A percentile compares a stretch with the other conserved stretches of the same genome.
phyloP scores from a whole-genome alignment of 78 protist species.

The Pirum gemmata region DNA sequence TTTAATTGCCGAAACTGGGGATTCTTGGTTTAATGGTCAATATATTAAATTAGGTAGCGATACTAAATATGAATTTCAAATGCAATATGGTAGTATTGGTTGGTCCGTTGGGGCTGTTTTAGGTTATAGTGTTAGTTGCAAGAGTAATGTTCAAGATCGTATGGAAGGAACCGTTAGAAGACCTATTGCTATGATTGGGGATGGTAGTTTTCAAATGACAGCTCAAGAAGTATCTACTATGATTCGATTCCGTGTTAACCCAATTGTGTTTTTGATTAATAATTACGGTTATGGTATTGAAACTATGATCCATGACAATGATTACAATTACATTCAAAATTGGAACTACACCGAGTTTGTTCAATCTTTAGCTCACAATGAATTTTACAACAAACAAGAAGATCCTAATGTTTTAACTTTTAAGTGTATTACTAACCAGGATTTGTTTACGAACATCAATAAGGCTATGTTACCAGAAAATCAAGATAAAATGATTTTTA shows the following conservation, averaged over 20 bases:
- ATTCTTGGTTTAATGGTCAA: background rate
- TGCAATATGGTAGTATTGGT: slow-evolving; percentile 2
- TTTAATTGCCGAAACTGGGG: background rate
- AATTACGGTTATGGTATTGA: background rate
- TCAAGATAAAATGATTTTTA: background rate
- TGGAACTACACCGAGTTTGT: background rate
- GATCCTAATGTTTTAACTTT: background rate
- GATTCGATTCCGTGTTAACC: background rate
- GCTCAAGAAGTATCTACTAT: background rate
- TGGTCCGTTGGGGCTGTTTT: slow-evolving; percentile 6
- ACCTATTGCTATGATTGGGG: slow-evolving; percentile 18
- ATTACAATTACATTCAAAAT: background rate
- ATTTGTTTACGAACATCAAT: background rate
- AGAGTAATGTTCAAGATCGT: too few species aligned
- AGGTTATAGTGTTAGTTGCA: too few species aligned
- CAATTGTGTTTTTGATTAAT: background rate
- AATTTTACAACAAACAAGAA: too few species aligned
- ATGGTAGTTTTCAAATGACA: slow-evolving; percentile 1
- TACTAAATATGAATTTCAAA: background rate
- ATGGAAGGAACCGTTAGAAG: too few species aligned
- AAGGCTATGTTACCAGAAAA: background rate
- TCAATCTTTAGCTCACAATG: background rate
- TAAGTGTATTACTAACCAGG: background rate
- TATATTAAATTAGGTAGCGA: background rate
- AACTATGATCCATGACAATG: background rate